These are phyloP conservation scores for Geotrichum citri-aurantii DNA, from an alignment of 1,139 yeast genomes.

Conservation along the genomic window DNA sequence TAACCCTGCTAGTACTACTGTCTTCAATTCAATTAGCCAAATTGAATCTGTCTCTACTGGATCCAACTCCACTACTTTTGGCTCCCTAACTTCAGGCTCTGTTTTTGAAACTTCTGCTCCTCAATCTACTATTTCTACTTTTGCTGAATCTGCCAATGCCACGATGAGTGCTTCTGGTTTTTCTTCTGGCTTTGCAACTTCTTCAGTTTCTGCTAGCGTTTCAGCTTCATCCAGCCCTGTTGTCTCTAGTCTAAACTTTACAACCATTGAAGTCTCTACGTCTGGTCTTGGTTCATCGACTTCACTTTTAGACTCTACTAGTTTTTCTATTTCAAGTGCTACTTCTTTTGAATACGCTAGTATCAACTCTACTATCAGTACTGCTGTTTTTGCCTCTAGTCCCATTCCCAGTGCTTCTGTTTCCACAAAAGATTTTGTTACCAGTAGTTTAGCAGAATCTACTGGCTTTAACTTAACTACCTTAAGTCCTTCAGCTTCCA, in stretches of 20 bases:
- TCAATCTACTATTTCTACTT: too few species aligned
- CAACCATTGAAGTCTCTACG: neutral
- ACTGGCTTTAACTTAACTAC: neutral
- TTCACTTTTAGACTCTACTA: neutral
- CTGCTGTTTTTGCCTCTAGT: neutral
- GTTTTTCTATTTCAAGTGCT: neutral
- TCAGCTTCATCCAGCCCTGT: neutral
- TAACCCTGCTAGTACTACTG: neutral
- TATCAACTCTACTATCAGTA: neutral
- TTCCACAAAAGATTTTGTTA: neutral
- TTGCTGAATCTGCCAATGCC: neutral
- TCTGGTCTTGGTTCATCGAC: neutral
- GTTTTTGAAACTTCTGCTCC: too few species aligned
- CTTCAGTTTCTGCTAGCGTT: neutral
- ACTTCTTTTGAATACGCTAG: neutral
- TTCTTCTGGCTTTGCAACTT: neutral
- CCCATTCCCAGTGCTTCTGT: neutral
- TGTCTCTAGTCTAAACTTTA: neutral
- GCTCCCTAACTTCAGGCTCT: too few species aligned
- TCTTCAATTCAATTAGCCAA: neutral
- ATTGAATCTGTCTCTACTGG: too few species aligned
- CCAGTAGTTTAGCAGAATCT: neutral
- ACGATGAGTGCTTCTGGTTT: neutral
- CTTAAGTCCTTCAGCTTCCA: neutral
- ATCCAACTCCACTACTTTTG: neutral